A percentile compares a stretch with the other conserved stretches of the same genome.
Conservation (phyloP, 2,329 filamentous ascomycete species). For the Talaromyces albobiverticillius region DNA sequence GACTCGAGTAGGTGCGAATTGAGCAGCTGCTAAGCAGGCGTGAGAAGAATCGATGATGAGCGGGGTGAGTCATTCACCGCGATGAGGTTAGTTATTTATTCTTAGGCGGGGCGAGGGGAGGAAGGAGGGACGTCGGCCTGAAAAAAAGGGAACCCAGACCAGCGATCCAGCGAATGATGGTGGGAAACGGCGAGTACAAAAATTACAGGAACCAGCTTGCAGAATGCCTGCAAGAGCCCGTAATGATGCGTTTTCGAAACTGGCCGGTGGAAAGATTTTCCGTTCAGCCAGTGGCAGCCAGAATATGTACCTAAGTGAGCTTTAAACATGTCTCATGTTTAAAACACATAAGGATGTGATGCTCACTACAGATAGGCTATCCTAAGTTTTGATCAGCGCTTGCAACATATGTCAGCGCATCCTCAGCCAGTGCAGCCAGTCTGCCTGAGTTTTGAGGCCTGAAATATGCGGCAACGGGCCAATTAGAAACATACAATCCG, state of each 20-base stretch:
- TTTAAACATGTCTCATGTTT: too few relatives aligned
- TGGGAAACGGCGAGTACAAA: constrained; percentile 11
- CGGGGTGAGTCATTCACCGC: constrained; percentile 41
- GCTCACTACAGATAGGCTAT: too few relatives aligned
- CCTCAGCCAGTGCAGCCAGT: too few relatives aligned
- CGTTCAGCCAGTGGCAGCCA: neutral
- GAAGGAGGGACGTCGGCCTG: neutral
- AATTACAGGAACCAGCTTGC: constrained; percentile 3
- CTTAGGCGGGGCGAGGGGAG: constrained; percentile 8
- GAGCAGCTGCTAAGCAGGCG: constrained; percentile 26
- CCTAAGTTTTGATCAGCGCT: too few relatives aligned
- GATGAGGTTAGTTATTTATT: constrained; percentile 1
- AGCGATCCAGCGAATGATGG: neutral
- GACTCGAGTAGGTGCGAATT: constrained; percentile 35
- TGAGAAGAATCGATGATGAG: constrained; percentile 34
- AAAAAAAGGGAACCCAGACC: neutral
- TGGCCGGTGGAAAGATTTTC: neutral
- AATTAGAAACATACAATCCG: neutral
- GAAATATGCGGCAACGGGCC: too few relatives aligned
- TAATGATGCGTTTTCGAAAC: neutral
- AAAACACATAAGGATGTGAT: too few relatives aligned
- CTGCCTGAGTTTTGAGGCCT: too few relatives aligned
- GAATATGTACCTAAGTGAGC: too few relatives aligned
- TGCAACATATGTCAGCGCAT: too few relatives aligned
- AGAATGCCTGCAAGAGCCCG: neutral